Conservation (phyloP, 2,329 filamentous ascomycete species). For the Myriosclerotinia curreyana region DNA sequence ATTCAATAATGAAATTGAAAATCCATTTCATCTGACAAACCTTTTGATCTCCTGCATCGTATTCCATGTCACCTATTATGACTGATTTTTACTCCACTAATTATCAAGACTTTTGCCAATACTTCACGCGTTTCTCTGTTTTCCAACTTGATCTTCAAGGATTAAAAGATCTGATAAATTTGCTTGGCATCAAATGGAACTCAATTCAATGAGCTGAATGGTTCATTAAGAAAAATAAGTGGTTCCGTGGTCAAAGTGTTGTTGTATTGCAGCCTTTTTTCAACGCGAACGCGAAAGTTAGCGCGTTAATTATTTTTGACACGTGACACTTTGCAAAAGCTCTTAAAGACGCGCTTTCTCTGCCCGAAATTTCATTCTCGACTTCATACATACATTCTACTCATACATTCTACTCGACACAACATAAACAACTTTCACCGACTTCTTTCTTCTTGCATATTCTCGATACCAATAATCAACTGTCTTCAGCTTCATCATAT, state of each 20-base stretch:
- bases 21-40: background rate
- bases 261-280: conserved; percentile 15
- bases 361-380: conserved; percentile 1
- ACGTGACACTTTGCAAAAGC: conserved; percentile 19
- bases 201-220: background rate
- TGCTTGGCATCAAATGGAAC: conserved; percentile 10
- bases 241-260: conserved; percentile 10
- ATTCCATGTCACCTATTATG: conserved; percentile 1
- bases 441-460: conserved; percentile 24
- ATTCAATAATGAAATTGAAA: conserved; percentile 13
- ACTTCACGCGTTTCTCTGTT: conserved; percentile 5
- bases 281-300: conserved; percentile 19
- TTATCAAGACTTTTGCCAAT: conserved; percentile 13
- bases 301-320: conserved; percentile 16
- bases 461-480: conserved; percentile 25
- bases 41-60: background rate
- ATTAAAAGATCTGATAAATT: conserved; percentile 35
- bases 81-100: conserved; percentile 19
- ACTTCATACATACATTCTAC: conserved; percentile 14
- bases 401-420: background rate
- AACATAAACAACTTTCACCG: conserved; percentile 23
- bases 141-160: conserved; percentile 21
- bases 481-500: conserved; percentile 20
- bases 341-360: conserved; percentile 18
- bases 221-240: background rate